A percentile compares a stretch with the other conserved stretches of the same genome.
Evolutionary conservation across 495 filamentous ascomycete genomes (phyloP).

Genomic region (Glonium stellatum): DNA sequence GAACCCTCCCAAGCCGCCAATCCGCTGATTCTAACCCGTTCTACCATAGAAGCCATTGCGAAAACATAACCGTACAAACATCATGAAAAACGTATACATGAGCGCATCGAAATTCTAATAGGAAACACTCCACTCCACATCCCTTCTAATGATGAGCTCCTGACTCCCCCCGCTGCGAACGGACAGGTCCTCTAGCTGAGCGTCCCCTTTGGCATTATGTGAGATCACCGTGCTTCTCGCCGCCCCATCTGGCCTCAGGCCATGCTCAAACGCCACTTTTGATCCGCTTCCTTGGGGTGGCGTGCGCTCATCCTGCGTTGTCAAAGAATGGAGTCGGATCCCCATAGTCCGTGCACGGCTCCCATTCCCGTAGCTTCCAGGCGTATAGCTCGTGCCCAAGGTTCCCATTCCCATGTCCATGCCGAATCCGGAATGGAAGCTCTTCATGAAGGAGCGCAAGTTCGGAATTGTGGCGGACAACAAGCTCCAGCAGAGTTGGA

Average conservation of each 20-base stretch:
- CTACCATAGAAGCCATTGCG: too few species aligned
- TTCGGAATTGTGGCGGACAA: conserved; percentile 23
- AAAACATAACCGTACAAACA: too few species aligned
- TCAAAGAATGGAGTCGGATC: not conserved
- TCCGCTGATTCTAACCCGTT: too few species aligned
- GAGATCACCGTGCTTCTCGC: not conserved
- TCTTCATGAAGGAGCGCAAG: conserved; percentile 26
- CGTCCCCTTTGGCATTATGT: not conserved
- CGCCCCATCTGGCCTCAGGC: not conserved
- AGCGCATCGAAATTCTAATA: not conserved
- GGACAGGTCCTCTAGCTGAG: not conserved
- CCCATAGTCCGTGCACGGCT: not conserved
- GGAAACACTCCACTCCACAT: conserved; percentile 6
- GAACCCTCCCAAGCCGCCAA: too few species aligned
- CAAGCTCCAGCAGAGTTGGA: conserved; percentile 11
- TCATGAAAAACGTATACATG: too few species aligned
- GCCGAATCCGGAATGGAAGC: conserved; percentile 28
- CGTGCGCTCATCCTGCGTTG: not conserved
- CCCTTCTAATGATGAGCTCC: conserved; percentile 16
- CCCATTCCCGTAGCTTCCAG: not conserved
- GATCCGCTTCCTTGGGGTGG: not conserved
- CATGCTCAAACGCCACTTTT: not conserved
- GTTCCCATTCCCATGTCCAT: conserved; percentile 18
- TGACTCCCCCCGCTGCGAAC: conserved; percentile 9
- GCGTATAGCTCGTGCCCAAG: conserved; percentile 7